phyloP scores from a whole-genome alignment of 106 monocot species.

The Apostasia ramifera region DNA sequence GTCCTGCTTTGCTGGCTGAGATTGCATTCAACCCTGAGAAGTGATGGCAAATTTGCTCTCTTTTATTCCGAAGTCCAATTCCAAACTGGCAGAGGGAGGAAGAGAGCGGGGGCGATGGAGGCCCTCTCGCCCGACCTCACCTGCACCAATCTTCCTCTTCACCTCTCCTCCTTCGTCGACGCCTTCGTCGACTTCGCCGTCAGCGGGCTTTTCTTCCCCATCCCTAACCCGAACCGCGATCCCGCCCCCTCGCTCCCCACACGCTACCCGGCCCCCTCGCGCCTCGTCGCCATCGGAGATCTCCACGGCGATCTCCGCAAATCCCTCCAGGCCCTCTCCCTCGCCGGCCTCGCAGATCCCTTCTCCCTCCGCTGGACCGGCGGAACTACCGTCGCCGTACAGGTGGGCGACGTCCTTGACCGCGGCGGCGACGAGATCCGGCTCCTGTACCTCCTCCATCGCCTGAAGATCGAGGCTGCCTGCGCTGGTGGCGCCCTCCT shows the following conservation, averaged over 20 bases:
- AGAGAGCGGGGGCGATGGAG: background rate
- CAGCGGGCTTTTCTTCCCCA: slow-evolving; percentile 58
- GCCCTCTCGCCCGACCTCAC: slow-evolving; percentile 7
- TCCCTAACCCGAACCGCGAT: slow-evolving; percentile 11
- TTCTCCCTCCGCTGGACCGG: slow-evolving; percentile 52
- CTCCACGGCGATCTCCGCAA: slow-evolving; percentile 82
- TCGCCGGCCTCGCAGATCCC: slow-evolving; percentile 56
- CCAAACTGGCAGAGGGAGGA: no score
- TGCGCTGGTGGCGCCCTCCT: slow-evolving; percentile 40
- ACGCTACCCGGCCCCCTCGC: slow-evolving; percentile 36
- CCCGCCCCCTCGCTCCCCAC: slow-evolving; percentile 24
- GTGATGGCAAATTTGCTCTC: no score
- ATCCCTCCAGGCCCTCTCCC: slow-evolving; percentile 44
- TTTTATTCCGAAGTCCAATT: no score
- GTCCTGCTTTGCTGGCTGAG: no score
- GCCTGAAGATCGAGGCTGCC: slow-evolving; percentile 55
- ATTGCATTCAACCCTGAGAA: no score
- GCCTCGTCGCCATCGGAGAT: slow-evolving; percentile 87
- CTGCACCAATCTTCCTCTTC: slow-evolving; percentile 40
- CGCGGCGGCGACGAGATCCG: slow-evolving; percentile 84
- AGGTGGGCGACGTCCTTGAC: slow-evolving; percentile 90
- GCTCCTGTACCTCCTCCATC: slow-evolving; percentile 72
- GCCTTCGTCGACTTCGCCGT: slow-evolving; percentile 94
- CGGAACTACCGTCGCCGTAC: slow-evolving; percentile 60
- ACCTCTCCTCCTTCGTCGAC: slow-evolving; percentile 83